Percentiles rank a stretch among this genome's conserved stretches.
Evolutionary conservation across 129 eudicot species (phyloP).

Genomic region (Artemisia annua): DNA sequence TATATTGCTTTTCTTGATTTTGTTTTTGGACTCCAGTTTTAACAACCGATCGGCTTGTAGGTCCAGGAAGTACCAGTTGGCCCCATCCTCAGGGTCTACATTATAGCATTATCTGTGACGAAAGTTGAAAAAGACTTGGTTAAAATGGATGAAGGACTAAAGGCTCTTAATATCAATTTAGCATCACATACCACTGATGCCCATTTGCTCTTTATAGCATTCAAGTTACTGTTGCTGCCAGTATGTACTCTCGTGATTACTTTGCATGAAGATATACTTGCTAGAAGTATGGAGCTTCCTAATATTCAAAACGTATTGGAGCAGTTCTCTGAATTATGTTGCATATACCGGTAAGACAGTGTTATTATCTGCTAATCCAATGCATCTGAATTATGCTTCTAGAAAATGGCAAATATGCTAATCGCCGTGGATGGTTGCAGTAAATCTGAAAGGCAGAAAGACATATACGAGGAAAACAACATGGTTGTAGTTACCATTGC

Average conservation of each 20-base stretch:
- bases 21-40: too few relatives aligned
- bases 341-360: not conserved
- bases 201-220: not conserved
- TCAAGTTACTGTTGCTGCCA: not conserved
- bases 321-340: not conserved
- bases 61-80: too few relatives aligned
- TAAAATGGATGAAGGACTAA: too few relatives aligned
- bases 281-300: not conserved
- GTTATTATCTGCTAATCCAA: not conserved
- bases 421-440: not conserved
- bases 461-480: not conserved
- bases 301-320: not conserved
- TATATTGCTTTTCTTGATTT: too few relatives aligned
- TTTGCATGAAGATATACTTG: not conserved
- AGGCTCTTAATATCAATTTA: too few relatives aligned
- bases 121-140: too few relatives aligned
- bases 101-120: too few relatives aligned
- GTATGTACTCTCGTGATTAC: not conserved
- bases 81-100: too few relatives aligned
- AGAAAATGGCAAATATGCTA: not conserved
- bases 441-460: not conserved
- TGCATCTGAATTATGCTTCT: not conserved
- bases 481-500: not conserved
- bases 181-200: too few relatives aligned
- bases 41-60: too few relatives aligned